Percentiles rank a stretch among this genome's conserved stretches.
Conservation (phyloP, 2,329 filamentous ascomycete species). For the Pseudogymnoascus pannorum region DNA sequence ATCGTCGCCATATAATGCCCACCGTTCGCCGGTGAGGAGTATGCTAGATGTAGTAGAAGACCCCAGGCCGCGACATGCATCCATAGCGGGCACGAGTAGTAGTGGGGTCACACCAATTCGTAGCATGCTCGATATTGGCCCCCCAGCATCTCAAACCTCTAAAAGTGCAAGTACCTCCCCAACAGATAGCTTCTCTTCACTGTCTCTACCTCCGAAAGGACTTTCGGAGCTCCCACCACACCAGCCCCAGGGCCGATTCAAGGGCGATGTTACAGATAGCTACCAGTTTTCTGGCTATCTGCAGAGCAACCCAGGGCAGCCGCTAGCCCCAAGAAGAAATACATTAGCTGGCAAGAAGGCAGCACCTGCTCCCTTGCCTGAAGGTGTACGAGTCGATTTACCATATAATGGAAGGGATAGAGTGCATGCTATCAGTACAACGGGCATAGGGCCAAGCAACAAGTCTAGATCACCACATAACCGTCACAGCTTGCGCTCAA, state of each 20-base stretch:
- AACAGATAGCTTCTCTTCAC: constrained; percentile 28
- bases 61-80: constrained; percentile 19
- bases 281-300: constrained; percentile 58
- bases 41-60: constrained; percentile 55
- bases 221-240: constrained; percentile 47
- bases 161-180: constrained; percentile 43
- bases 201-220: constrained; percentile 32
- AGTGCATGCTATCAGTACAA: constrained; percentile 20
- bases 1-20: constrained; percentile 47
- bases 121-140: constrained; percentile 56
- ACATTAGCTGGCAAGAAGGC: constrained; percentile 39
- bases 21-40: constrained; percentile 61
- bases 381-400: constrained; percentile 36
- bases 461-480: constrained; percentile 28
- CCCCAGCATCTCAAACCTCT: constrained; percentile 19
- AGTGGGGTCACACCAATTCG: constrained; percentile 44
- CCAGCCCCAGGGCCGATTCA: constrained; percentile 39
- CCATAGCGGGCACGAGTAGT: constrained; percentile 23
- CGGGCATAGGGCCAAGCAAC: constrained; percentile 11
- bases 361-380: constrained; percentile 38
- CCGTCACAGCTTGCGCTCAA: constrained; percentile 23
- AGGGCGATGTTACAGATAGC: constrained; percentile 40
- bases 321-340: constrained; percentile 42
- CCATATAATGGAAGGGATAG: constrained; percentile 29
- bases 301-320: constrained; percentile 39